Evolutionary conservation across 805 yeast genomes (phyloP).

Genomic region (Candida verbasci): DNA sequence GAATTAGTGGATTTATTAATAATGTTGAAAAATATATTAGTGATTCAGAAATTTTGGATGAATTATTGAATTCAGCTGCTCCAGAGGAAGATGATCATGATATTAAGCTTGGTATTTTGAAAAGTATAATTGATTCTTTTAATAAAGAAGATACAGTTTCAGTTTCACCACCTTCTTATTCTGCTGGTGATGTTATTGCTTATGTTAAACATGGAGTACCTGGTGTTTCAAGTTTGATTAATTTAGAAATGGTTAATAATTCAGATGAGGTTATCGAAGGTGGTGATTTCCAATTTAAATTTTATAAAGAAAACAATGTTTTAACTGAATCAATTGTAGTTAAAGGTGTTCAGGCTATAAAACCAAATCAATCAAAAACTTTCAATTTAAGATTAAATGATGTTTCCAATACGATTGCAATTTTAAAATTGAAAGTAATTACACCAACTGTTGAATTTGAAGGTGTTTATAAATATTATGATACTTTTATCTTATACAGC

Average conservation of each 20-base stretch:
- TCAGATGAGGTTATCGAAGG: slow-evolving; percentile 20
- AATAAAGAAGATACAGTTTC: neutral
- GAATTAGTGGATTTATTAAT: slow-evolving; percentile 14
- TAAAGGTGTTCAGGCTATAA: slow-evolving; percentile 20
- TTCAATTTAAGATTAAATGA: slow-evolving; percentile 21
- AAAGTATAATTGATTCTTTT: slow-evolving; percentile 15
- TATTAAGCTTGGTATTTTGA: slow-evolving; percentile 19
- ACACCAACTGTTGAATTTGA: slow-evolving; percentile 12
- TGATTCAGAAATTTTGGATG: slow-evolving; percentile 21
- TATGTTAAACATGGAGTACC: slow-evolving; percentile 15
- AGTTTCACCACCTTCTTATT: neutral
- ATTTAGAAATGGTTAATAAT: slow-evolving; percentile 21
- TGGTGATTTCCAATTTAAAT: slow-evolving; percentile 26
- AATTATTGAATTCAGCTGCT: slow-evolving; percentile 15
- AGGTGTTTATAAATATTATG: slow-evolving; percentile 6
- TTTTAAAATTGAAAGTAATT: slow-evolving; percentile 17
- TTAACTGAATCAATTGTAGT: slow-evolving; percentile 16
- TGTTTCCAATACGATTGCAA: slow-evolving; percentile 12
- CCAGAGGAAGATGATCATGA: slow-evolving; percentile 11
- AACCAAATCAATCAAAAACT: slow-evolving; percentile 21
- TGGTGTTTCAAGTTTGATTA: slow-evolving; percentile 16
- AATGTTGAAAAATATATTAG: slow-evolving; percentile 14
- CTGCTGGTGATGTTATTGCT: slow-evolving; percentile 2
- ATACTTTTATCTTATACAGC: slow-evolving; percentile 6
- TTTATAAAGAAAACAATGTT: slow-evolving; percentile 12